Conservation (phyloP, 768 basidiomycete genomes). For the Phylloporus sp. region DNA sequence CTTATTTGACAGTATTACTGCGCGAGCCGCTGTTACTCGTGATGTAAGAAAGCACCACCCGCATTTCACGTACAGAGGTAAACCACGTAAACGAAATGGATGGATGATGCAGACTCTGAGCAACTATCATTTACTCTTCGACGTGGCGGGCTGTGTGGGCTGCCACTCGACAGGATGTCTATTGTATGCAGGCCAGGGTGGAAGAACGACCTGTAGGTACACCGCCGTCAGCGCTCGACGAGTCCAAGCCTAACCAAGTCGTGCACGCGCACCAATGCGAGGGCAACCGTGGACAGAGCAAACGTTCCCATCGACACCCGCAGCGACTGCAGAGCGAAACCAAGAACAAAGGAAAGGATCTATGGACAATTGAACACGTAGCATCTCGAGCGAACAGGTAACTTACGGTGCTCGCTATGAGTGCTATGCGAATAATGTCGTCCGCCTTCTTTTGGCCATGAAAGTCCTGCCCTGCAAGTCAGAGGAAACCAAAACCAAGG, state of each 20-base stretch:
- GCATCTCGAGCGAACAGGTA: not conserved
- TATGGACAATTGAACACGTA: constrained; percentile 1
- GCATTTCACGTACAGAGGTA: not conserved
- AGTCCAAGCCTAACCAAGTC: too few relatives aligned
- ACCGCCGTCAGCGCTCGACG: not conserved
- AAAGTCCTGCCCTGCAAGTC: constrained; percentile 26
- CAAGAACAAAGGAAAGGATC: constrained; percentile 28
- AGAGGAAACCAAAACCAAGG: not conserved
- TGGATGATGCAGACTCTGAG: not conserved
- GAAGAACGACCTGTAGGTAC: constrained; percentile 47
- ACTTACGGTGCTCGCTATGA: constrained; percentile 25
- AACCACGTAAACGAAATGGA: not conserved
- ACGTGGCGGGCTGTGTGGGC: constrained; percentile 14
- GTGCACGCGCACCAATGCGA: constrained; percentile 18
- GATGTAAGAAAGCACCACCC: too few relatives aligned
- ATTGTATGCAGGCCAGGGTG: constrained; percentile 57
- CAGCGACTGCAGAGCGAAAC: constrained; percentile 28
- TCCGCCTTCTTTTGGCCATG: constrained; percentile 28
- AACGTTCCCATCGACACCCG: constrained; percentile 23
- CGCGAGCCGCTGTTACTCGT: too few relatives aligned
- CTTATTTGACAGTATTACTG: too few relatives aligned
- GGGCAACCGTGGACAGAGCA: constrained; percentile 14
- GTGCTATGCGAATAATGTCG: constrained; percentile 17
- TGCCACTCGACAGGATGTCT: constrained; percentile 21
- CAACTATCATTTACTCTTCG: constrained; percentile 21